phyloP scores from a whole-genome alignment of 2,329 filamentous ascomycete species.

The Cercospora berteroae region DNA sequence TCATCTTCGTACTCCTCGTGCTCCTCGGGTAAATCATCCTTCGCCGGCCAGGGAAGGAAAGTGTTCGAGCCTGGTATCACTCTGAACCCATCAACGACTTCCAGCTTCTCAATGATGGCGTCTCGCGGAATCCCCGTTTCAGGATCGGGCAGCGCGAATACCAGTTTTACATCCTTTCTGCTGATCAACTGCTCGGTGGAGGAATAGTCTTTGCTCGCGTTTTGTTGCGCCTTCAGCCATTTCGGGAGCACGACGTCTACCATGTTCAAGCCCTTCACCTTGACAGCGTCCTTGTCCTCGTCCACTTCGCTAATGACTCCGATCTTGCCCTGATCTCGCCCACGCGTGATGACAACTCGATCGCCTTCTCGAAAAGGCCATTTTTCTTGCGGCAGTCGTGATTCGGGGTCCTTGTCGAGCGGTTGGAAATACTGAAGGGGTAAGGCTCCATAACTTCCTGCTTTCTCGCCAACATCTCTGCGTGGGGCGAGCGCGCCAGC shows the following conservation, averaged over 20 bases:
- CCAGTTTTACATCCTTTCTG: slow-evolving; percentile 74
- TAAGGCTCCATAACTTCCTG: slow-evolving; percentile 58
- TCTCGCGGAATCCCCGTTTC: slow-evolving; percentile 66
- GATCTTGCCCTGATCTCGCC: slow-evolving; percentile 80
- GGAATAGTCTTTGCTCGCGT: slow-evolving; percentile 36
- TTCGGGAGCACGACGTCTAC: slow-evolving; percentile 44
- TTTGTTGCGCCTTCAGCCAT: slow-evolving; percentile 43
- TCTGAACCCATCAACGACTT: slow-evolving; percentile 39
- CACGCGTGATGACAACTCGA: slow-evolving; percentile 76
- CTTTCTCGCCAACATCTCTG: slow-evolving; percentile 62
- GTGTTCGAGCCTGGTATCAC: slow-evolving; percentile 69
- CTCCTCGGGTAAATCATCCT: slow-evolving; percentile 41
- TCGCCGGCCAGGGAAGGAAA: slow-evolving; percentile 71
- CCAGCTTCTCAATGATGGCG: slow-evolving; percentile 63
- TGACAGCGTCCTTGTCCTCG: slow-evolving; percentile 35
- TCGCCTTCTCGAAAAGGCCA: slow-evolving; percentile 57
- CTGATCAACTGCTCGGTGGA: slow-evolving; percentile 46
- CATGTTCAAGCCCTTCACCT: slow-evolving; percentile 43
- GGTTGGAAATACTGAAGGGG: slow-evolving; percentile 27
- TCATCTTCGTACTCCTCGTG: slow-evolving; percentile 61
- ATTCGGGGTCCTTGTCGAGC: slow-evolving; percentile 30
- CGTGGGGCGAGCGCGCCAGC: slow-evolving; percentile 76
- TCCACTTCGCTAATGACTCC: slow-evolving; percentile 63
- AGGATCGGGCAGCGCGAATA: slow-evolving; percentile 69
- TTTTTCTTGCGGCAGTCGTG: slow-evolving; percentile 21